A percentile compares a stretch with the other conserved stretches of the same genome.
Conservation (phyloP, 345 rosid genomes). For the thale cress (Arabidopsis thaliana) region TAIR10.1 NC_003075.7:7798001-7798500, state of each 20-base stretch:
- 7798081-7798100: constrained; percentile 59
- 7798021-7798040: constrained; percentile 71
- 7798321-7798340: too few species aligned
- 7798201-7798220: constrained; percentile 67
- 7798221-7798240: constrained; percentile 85
- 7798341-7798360: too few species aligned
- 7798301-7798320: constrained; percentile 23
- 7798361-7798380: neutral
- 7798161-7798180: constrained; percentile 81
- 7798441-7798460: constrained; percentile 69
- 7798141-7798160: constrained; percentile 77
- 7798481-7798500: constrained; percentile 60
- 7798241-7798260: constrained; percentile 86
- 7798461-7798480: constrained; percentile 55
- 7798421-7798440: constrained; percentile 46
- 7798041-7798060: constrained; percentile 88
- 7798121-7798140: constrained; percentile 83
- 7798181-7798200: constrained; percentile 74
- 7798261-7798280: constrained; percentile 74
- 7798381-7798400: constrained; percentile 57
- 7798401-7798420: constrained; percentile 64
- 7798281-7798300: constrained; percentile 79
- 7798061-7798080: constrained; percentile 60
- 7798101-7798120: constrained; percentile 77
- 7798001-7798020: constrained; percentile 64